phyloP scores from a whole-genome alignment of 805 yeast species.

The Lachancea meyersii region DNA sequence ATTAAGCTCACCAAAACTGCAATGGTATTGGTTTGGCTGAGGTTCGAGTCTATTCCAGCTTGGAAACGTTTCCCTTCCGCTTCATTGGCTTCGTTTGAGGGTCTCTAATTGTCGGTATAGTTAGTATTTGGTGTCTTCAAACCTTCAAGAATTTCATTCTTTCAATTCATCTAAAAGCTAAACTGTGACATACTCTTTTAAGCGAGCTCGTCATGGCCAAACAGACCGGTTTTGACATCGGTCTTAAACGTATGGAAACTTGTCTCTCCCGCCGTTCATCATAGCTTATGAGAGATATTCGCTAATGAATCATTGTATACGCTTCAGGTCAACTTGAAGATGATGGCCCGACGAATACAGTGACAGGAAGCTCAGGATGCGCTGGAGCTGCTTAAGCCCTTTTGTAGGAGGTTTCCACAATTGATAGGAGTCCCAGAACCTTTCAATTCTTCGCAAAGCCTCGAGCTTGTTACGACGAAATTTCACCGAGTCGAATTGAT shows the following conservation, averaged over 20 bases:
- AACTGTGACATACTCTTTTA: constrained; percentile 9
- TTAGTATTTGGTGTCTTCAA: too few species aligned
- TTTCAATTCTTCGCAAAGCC: constrained; percentile 19
- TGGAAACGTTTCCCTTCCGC: constrained; percentile 18
- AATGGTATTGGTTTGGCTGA: constrained; percentile 8
- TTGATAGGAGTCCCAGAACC: constrained; percentile 27
- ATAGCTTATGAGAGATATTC: not conserved
- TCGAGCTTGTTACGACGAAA: constrained; percentile 24
- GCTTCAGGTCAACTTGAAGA: constrained; percentile 1
- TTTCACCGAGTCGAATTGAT: constrained; percentile 14
- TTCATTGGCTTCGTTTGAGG: constrained; percentile 7
- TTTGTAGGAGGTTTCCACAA: constrained; percentile 32
- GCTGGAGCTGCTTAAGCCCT: constrained; percentile 27
- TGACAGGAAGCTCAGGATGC: constrained; percentile 28
- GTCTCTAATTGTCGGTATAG: constrained; percentile 7
- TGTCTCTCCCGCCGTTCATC: too few species aligned
- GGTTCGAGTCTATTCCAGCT: not conserved
- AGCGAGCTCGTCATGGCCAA: constrained; percentile 3
- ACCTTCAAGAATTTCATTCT: too few species aligned
- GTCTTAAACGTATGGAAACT: not conserved
- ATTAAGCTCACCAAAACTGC: constrained; percentile 28
- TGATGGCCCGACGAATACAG: constrained; percentile 20
- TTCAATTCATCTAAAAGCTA: too few species aligned
- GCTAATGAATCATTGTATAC: constrained; percentile 2
- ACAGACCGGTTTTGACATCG: not conserved